Conservation (phyloP, 805 yeast genomes). For the Candida xiaguanensis region DNA sequence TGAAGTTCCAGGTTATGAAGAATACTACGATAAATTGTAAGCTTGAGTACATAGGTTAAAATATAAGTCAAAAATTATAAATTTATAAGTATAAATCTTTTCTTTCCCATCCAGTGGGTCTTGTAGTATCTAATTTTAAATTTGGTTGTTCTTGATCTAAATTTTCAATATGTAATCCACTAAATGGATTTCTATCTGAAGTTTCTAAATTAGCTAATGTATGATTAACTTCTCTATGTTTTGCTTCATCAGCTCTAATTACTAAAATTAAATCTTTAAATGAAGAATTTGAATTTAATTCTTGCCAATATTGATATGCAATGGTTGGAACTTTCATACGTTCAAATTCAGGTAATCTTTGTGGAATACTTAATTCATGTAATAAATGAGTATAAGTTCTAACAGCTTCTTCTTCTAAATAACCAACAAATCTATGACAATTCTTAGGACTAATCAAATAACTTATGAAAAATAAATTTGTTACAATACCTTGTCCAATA, state of each 20-base stretch:
- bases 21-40: conserved; percentile 85
- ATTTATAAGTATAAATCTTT: conserved; percentile 28
- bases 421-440: conserved; percentile 75
- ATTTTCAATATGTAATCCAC: conserved; percentile 34
- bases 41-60: conserved; percentile 2
- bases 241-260: conserved; percentile 74
- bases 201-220: conserved; percentile 63
- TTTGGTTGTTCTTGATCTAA: conserved; percentile 35
- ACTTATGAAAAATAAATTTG: conserved; percentile 57
- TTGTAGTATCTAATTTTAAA: conserved; percentile 27
- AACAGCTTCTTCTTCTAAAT: conserved; percentile 76
- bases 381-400: conserved; percentile 59
- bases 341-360: conserved; percentile 48
- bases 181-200: conserved; percentile 67
- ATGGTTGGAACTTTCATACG: conserved; percentile 49
- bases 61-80: background rate
- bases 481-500: conserved; percentile 67
- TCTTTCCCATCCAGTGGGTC: conserved; percentile 41
- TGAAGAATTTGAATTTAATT: conserved; percentile 45
- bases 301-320: conserved; percentile 62
- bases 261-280: conserved; percentile 58
- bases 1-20: conserved; percentile 98
- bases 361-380: conserved; percentile 48
- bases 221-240: conserved; percentile 77
- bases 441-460: conserved; percentile 58